A percentile compares a stretch with the other conserved stretches of the same genome.
Conservation (phyloP, 768 basidiomycete species). For the Coprinopsis marcescibilis region DNA sequence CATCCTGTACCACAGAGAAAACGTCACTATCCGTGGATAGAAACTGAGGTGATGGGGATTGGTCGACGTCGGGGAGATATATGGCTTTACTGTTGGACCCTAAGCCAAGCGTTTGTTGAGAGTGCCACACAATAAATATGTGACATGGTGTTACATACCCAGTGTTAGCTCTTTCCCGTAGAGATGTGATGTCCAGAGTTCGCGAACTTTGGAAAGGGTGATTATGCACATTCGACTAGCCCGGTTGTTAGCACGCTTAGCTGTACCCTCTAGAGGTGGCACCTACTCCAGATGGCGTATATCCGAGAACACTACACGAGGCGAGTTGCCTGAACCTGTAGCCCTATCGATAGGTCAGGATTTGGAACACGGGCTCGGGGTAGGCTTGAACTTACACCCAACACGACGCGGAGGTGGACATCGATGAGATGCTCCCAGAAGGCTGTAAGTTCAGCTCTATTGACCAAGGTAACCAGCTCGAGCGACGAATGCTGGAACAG, state of each 20-base stretch:
- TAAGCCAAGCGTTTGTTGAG: conserved; percentile 21
- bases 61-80: conserved; percentile 45
- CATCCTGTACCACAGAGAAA: conserved; percentile 49
- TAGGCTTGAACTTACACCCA: conserved; percentile 38
- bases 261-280: conserved; percentile 1
- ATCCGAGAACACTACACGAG: conserved; percentile 46
- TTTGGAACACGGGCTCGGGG: neutral
- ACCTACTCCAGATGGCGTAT: conserved; percentile 34
- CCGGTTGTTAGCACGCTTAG: neutral
- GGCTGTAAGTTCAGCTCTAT: conserved; percentile 38
- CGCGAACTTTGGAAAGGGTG: conserved; percentile 36
- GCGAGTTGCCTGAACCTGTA: conserved; percentile 49
- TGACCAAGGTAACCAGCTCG: conserved; percentile 26
- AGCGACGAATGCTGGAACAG: neutral
- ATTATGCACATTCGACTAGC: conserved; percentile 27
- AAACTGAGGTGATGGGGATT: conserved; percentile 25
- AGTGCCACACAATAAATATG: no score
- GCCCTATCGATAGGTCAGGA: conserved; percentile 31
- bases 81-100: conserved; percentile 51
- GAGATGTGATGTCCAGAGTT: conserved; percentile 54
- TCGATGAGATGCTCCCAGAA: conserved; percentile 43
- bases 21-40: conserved; percentile 59
- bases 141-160: conserved; percentile 41
- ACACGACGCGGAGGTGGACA: conserved; percentile 37
- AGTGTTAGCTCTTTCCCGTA: conserved; percentile 42